These are phyloP conservation scores for Neopestalotiopsis sp. DNA, from an alignment of 2,329 filamentous ascomycete species.

Conservation along the genomic window DNA sequence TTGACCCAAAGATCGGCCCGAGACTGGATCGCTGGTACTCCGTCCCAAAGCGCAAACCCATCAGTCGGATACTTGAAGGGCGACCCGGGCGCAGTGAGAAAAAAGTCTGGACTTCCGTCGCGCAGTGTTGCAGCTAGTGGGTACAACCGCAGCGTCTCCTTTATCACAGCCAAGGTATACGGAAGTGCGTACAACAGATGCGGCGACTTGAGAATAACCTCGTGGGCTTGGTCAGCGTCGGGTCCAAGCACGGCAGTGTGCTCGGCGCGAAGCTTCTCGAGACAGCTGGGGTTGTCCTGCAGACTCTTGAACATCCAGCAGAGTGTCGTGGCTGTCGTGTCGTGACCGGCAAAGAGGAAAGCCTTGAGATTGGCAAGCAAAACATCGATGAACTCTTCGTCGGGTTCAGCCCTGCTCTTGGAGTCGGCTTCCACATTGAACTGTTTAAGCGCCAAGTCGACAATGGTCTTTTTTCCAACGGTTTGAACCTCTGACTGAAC, in stretches of 20 bases:
- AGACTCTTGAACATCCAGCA: conserved; percentile 27
- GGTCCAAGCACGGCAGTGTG: conserved; percentile 47
- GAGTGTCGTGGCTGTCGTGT: conserved; percentile 32
- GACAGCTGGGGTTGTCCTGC: conserved; percentile 25
- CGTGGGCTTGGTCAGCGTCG: conserved; percentile 38
- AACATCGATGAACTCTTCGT: conserved; percentile 18
- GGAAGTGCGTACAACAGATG: conserved; percentile 52
- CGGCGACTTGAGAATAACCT: conserved; percentile 43
- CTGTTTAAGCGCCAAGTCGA: conserved; percentile 24
- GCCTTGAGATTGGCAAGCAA: conserved; percentile 26
- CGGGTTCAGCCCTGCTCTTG: not conserved
- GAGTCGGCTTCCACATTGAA: not conserved
- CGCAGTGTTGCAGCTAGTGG: conserved; percentile 48
- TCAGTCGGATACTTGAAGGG: conserved; percentile 40
- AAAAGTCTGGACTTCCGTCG: conserved; percentile 34
- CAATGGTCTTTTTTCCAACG: conserved; percentile 14
- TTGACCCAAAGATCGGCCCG: conserved; percentile 42
- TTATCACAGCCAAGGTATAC: conserved; percentile 56
- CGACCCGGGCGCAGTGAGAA: conserved; percentile 43
- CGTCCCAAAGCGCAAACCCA: conserved; percentile 29
- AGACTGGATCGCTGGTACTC: conserved; percentile 32
- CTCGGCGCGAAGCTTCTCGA: conserved; percentile 33
- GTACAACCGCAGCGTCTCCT: conserved; percentile 57
- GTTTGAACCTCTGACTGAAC: not conserved
- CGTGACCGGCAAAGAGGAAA: conserved; percentile 33